Evolutionary conservation across 352 stramenopile genomes (phyloP).

Genomic region (Pythium periplocum): DNA sequence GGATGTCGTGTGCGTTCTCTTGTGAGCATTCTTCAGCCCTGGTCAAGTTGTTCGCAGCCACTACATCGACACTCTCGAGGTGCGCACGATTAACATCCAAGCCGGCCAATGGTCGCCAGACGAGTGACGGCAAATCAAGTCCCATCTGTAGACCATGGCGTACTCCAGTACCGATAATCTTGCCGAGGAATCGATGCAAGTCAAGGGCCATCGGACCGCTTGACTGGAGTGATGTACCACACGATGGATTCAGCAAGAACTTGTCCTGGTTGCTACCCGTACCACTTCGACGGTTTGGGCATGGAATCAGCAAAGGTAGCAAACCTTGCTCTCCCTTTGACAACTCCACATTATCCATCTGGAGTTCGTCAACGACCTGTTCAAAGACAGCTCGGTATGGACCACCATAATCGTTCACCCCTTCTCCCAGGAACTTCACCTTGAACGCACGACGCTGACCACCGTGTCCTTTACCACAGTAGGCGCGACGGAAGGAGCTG

Average conservation of each 20-base stretch:
- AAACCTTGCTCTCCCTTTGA: conserved; percentile 83
- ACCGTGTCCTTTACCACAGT: conserved; percentile 96
- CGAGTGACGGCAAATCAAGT: conserved; percentile 82
- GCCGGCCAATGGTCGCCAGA: conserved; percentile 83
- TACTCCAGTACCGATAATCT: conserved; percentile 94
- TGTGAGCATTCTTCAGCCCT: conserved; percentile 50
- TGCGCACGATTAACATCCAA: conserved; percentile 72
- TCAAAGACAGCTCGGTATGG: conserved; percentile 98
- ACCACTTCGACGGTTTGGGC: conserved; percentile 78
- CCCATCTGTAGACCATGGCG: conserved; percentile 94
- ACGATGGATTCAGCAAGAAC: conserved; percentile 87
- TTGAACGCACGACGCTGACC: conserved; percentile 98
- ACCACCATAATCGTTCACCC: conserved; percentile 98
- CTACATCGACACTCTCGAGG: conserved; percentile 77
- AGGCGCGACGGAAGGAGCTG: conserved; percentile 92
- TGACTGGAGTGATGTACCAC: conserved; percentile 70
- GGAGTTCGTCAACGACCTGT: conserved; percentile 94
- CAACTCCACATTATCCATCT: conserved; percentile 87
- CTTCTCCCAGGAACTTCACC: conserved; percentile 98
- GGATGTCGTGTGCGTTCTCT: conserved; percentile 34
- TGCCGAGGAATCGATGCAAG: conserved; percentile 93
- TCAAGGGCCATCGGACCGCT: conserved; percentile 90
- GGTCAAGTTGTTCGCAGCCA: conserved; percentile 58
- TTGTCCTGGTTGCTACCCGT: conserved; percentile 91
- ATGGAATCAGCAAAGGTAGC: conserved; percentile 85